Conservation (phyloP, 208 protist genomes). For the Willaertia magna region DNA sequence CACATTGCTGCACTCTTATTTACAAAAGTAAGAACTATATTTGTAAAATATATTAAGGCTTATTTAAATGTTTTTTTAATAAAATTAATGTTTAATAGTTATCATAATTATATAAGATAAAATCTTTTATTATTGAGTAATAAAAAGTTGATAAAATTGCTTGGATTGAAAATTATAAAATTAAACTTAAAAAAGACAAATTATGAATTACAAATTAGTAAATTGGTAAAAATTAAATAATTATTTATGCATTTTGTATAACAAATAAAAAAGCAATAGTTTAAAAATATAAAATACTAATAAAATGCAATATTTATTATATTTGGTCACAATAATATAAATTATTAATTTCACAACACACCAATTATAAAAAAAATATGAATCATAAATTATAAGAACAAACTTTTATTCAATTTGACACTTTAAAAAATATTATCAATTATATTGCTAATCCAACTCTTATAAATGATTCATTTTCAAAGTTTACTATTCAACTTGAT, state of each 20-base stretch:
- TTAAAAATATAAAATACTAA: no score
- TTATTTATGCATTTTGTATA: neutral
- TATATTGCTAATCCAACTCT: no score
- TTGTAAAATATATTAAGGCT: constrained; percentile 37
- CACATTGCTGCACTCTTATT: constrained; percentile 31
- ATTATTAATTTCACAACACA: no score
- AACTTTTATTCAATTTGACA: no score
- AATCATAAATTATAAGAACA: no score
- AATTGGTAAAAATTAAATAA: neutral
- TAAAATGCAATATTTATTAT: no score
- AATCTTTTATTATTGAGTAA: neutral
- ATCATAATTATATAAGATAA: neutral
- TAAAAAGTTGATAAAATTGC: neutral
- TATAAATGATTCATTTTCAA: no score
- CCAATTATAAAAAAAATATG: no score
- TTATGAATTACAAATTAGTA: neutral
- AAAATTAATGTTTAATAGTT: constrained; percentile 24
- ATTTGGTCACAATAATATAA: no score
- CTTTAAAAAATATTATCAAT: no score
- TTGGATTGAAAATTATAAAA: neutral
- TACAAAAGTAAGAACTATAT: constrained; percentile 36
- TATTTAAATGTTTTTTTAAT: constrained; percentile 48
- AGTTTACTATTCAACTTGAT: no score
- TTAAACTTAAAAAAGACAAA: neutral
- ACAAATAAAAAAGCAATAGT: no score